Conservation (phyloP, 805 yeast genomes). For the Saturnispora zaruensis region DNA sequence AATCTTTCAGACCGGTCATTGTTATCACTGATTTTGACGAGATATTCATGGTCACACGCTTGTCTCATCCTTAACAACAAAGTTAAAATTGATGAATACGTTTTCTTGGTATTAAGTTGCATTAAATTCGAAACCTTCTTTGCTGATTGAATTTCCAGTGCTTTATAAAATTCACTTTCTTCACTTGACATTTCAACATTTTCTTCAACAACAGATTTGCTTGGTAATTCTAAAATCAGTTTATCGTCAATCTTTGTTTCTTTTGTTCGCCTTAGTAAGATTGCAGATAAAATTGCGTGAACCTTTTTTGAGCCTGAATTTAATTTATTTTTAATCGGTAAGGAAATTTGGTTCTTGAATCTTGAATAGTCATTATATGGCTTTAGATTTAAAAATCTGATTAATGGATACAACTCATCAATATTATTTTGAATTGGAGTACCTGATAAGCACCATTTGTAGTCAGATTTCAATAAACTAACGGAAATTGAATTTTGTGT, state of each 20-base stretch:
- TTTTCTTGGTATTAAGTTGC: slow-evolving; percentile 17
- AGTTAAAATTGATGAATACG: slow-evolving; percentile 56
- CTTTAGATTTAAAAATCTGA: slow-evolving; percentile 41
- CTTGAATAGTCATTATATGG: slow-evolving; percentile 58
- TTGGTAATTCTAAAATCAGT: slow-evolving; percentile 65
- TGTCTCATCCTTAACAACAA: slow-evolving; percentile 73
- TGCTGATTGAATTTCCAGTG: slow-evolving; percentile 48
- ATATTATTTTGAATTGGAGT: slow-evolving; percentile 52
- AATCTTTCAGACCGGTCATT: slow-evolving; percentile 32
- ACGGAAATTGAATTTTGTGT: slow-evolving; percentile 42
- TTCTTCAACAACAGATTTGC: slow-evolving; percentile 42
- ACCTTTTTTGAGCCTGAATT: slow-evolving; percentile 38
- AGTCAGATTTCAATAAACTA: slow-evolving; percentile 31
- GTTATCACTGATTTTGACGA: slow-evolving; percentile 56
- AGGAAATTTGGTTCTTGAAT: slow-evolving; percentile 48
- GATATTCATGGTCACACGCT: slow-evolving; percentile 72
- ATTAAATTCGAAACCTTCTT: slow-evolving; percentile 41
- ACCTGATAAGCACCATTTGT: slow-evolving; percentile 47
- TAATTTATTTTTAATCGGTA: slow-evolving; percentile 40
- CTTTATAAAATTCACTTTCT: slow-evolving; percentile 49
- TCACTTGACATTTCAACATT: slow-evolving; percentile 42
- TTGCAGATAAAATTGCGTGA: slow-evolving; percentile 62
- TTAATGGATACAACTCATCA: slow-evolving; percentile 44
- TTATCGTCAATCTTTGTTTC: slow-evolving; percentile 65
- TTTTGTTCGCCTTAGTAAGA: slow-evolving; percentile 70